Percentiles rank a stretch among this genome's conserved stretches.
phyloP scores from a whole-genome alignment of 225 moss, liverwort and hornwort genomes.

The Bryum argenteum region DNA sequence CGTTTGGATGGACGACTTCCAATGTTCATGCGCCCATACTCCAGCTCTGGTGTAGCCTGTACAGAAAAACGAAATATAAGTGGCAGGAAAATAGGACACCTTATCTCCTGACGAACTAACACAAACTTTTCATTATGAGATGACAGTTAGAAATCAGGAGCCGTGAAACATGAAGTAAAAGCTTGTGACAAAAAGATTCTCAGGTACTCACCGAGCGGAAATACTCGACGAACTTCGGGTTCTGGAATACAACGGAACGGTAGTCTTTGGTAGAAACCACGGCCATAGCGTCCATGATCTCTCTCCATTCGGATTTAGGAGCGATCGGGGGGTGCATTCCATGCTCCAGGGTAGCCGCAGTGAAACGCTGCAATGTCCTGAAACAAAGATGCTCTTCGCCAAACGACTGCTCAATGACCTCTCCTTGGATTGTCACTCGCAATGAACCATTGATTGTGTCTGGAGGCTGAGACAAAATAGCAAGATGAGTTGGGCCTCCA shows the following conservation, averaged over 20 bases:
- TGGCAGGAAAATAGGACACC: background rate
- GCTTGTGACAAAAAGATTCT: background rate
- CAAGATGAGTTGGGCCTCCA: slow-evolving; percentile 96
- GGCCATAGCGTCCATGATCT: slow-evolving; percentile 86
- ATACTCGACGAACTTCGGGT: slow-evolving; percentile 78
- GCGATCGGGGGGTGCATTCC: slow-evolving; percentile 96
- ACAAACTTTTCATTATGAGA: background rate
- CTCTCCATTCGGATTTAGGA: slow-evolving; percentile 85
- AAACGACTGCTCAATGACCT: slow-evolving; percentile 96
- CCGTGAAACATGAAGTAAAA: background rate
- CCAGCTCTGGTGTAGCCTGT: slow-evolving; percentile 66
- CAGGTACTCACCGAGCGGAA: slow-evolving; percentile 71
- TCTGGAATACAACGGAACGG: slow-evolving; percentile 77
- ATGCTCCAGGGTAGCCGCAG: slow-evolving; percentile 92
- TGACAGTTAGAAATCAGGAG: background rate
- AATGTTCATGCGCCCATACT: slow-evolving; percentile 72
- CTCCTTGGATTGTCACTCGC: slow-evolving; percentile 95
- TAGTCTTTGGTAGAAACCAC: slow-evolving; percentile 76
- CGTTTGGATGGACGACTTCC: slow-evolving; percentile 68
- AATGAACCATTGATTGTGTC: slow-evolving; percentile 94
- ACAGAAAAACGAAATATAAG: slow-evolving; percentile 7
- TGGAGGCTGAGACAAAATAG: slow-evolving; percentile 94
- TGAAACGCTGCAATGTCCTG: slow-evolving; percentile 89
- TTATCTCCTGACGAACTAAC: background rate
- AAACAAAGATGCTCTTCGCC: slow-evolving; percentile 99